Evolutionary conservation across 805 yeast genomes (phyloP), one percentile per base, ranked within the genome.

Genomic region (Candida sithepensis): DNA sequence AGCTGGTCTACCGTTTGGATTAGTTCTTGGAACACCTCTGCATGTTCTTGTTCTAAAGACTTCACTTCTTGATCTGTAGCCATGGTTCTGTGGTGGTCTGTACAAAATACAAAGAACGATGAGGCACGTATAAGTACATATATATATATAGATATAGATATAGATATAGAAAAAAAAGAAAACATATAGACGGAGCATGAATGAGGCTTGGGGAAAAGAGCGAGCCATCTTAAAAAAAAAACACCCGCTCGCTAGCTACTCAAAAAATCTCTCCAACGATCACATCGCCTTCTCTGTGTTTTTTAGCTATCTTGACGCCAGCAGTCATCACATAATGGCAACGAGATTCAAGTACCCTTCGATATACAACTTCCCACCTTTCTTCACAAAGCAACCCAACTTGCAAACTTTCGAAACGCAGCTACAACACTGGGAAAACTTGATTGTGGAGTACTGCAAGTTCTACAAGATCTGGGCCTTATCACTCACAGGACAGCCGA

Each of bases 301-400:
- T n/a, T 12, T 26, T 26, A 26, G 30, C 8, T 8, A 26, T 26
- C 8, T 8, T 5, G 9, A 12, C 39, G 40, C 8, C 21, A 16
- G 1, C 20, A 14, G 21, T 28, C 37, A 26, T 28, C 39, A 22
- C 23, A 26, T 33, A 38, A 5, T 45, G 6, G 10, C 45, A 36
- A 24, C 43, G 9, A 41, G 45, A 22, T 63, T 61, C 47, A 47
- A 55, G 44, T 72, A 70, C 45, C 86, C 88, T 4, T 63, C 75
- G 3, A 81, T 84, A 18, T 81, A 82, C 58, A 72, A 79, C 34
- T 92, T 90, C 65, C 97, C 97, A 5, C 99, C 99, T 0, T 80
- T 92, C 55, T 92, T 82, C 69, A 94, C 98, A 8, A 75, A 81
- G 51, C 99, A 92, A 67, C 90, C 94, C 20, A 91, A 92, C 57